Percentiles rank a stretch among this genome's conserved stretches.
These are phyloP conservation scores for Phaffia tasmanica DNA, from an alignment of 768 basidiomycete species.

Conservation along the genomic window DNA sequence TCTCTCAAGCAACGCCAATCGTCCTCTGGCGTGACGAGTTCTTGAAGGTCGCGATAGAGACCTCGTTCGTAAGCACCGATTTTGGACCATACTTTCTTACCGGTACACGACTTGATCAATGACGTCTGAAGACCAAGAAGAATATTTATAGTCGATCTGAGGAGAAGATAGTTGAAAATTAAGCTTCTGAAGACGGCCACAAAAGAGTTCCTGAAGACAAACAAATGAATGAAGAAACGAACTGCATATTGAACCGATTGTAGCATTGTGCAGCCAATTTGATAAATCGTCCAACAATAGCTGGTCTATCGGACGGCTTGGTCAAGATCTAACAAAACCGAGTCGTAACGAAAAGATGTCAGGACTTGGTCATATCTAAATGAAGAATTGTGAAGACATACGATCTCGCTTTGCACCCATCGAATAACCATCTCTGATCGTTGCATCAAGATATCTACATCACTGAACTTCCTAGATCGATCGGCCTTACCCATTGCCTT, in stretches of 20 bases:
- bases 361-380: background rate
- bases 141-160: conserved; percentile 46
- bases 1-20: conserved; percentile 67
- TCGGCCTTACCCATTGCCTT: conserved; percentile 52
- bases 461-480: conserved; percentile 32
- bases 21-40: conserved; percentile 51
- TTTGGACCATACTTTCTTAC: conserved; percentile 50
- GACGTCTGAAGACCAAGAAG: conserved; percentile 51
- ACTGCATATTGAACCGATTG: conserved; percentile 61
- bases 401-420: conserved; percentile 69
- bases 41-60: conserved; percentile 59
- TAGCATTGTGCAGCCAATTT: conserved; percentile 81
- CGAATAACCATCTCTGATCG: conserved; percentile 75
- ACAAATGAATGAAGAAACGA: background rate
- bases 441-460: conserved; percentile 57
- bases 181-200: conserved; percentile 47
- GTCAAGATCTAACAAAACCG: conserved; percentile 45
- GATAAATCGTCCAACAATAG: conserved; percentile 66
- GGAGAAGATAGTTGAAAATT: too few species aligned
- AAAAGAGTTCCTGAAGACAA: conserved; percentile 38
- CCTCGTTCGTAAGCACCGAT: conserved; percentile 61
- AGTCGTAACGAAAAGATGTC: background rate
- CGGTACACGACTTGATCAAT: conserved; percentile 53
- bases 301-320: conserved; percentile 51
- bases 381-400: background rate